These are phyloP conservation scores for Calonectria hawksworthii DNA, from an alignment of 2,329 filamentous ascomycete species.

Conservation along the genomic window DNA sequence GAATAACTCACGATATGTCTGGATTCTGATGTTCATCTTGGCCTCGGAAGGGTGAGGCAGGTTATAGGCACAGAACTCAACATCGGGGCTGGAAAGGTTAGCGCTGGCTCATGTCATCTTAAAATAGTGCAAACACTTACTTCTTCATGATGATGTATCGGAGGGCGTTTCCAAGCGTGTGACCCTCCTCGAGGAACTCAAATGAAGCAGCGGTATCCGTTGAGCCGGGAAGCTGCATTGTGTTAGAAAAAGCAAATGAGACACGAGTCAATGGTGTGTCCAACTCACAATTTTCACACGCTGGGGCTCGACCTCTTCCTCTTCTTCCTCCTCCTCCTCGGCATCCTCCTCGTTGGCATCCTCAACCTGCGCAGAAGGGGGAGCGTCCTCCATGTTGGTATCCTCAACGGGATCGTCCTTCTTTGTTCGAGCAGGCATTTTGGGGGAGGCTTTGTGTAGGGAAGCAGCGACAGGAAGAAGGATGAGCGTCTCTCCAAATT, in stretches of 20 bases:
- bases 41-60: constrained; percentile 96
- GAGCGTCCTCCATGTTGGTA: constrained; percentile 61
- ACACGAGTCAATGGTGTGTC: too few relatives aligned
- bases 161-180: constrained; percentile 94
- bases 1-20: constrained; percentile 85
- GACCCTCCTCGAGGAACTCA: constrained; percentile 93
- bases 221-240: constrained; percentile 81
- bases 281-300: constrained; percentile 72
- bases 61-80: constrained; percentile 98
- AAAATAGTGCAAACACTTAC: constrained; percentile 65
- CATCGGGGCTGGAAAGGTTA: constrained; percentile 78
- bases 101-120: constrained; percentile 18
- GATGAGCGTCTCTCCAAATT: background rate
- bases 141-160: constrained; percentile 99
- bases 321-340: constrained; percentile 57
- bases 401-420: constrained; percentile 52
- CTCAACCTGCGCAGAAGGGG: constrained; percentile 54
- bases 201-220: constrained; percentile 93
- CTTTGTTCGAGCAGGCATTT: constrained; percentile 59
- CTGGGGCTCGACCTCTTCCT: constrained; percentile 65
- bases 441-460: background rate
- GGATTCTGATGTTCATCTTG: constrained; percentile 97
- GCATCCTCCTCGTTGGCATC: constrained; percentile 53
- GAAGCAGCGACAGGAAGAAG: background rate
- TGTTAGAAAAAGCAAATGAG: constrained; percentile 21